Conservation (phyloP, 202 grass and related monocot genomes). For the Zizania palustris region DNA sequence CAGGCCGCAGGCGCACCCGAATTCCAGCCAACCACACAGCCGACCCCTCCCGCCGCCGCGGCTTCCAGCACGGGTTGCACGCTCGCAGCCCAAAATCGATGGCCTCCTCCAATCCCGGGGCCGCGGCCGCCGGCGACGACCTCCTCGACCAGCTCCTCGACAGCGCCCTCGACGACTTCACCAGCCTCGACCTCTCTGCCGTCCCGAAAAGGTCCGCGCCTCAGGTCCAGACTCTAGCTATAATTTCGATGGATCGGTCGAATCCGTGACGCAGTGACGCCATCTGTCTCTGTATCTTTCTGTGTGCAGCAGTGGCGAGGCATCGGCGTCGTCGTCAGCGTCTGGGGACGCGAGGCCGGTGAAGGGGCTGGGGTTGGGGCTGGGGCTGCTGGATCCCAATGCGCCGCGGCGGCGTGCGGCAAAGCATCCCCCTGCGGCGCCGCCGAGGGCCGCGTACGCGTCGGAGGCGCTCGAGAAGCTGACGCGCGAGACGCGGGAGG, state of each 20-base stretch:
- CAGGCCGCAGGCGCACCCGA: not conserved
- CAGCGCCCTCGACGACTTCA: conserved; percentile 98
- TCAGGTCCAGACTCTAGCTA: not conserved
- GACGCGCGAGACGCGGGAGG: conserved; percentile 81
- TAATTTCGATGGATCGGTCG: not conserved
- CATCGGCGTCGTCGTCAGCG: conserved; percentile 31
- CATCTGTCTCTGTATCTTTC: not conserved
- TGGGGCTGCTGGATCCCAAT: conserved; percentile 58
- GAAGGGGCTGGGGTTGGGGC: conserved; percentile 67
- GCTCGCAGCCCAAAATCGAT: conserved; percentile 10
- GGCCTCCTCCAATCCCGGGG: conserved; percentile 36
- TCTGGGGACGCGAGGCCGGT: conserved; percentile 42
- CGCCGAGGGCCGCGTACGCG: conserved; percentile 54
- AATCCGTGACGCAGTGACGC: conserved; percentile 6
- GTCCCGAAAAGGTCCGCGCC: conserved; percentile 40
- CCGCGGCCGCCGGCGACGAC: conserved; percentile 30
- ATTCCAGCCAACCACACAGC: conserved; percentile 18
- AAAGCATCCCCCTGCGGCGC: conserved; percentile 46
- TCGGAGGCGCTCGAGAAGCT: conserved; percentile 93
- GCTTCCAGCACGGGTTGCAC: not conserved
- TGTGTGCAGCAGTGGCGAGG: conserved; percentile 25
- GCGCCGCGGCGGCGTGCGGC: conserved; percentile 56
- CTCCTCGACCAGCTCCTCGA: conserved; percentile 81
- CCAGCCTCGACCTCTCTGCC: conserved; percentile 63
- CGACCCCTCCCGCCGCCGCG: conserved; percentile 10